These are phyloP conservation scores for Phytopythium montanum DNA, from an alignment of 352 stramenopile species.

Conservation along the genomic window DNA sequence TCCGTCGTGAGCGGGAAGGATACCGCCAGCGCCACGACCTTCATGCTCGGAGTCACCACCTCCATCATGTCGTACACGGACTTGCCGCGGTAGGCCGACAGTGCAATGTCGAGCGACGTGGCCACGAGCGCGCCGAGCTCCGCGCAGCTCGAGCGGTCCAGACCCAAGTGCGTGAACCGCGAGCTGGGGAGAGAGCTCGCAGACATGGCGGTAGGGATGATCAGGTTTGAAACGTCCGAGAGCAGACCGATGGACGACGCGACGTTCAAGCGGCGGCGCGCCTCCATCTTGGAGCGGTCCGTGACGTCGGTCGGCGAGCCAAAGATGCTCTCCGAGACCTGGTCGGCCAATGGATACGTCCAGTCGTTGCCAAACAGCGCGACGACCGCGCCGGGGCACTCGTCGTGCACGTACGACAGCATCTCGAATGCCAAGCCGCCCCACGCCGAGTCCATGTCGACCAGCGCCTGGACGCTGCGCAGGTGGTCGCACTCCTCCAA, in stretches of 20 bases:
- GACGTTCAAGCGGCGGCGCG: conserved; percentile 58
- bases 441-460: conserved; percentile 84
- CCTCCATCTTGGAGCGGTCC: conserved; percentile 60
- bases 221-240: conserved; percentile 46
- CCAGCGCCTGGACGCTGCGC: conserved; percentile 53
- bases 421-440: conserved; percentile 68
- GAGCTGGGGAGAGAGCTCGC: conserved; percentile 19
- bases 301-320: conserved; percentile 23
- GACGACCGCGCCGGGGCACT: conserved; percentile 57
- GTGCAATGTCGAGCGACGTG: conserved; percentile 44
- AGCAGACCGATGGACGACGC: conserved; percentile 57
- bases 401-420: conserved; percentile 66
- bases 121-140: conserved; percentile 33
- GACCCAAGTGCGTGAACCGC: conserved; percentile 22
- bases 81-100: conserved; percentile 32
- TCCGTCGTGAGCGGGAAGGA: conserved; percentile 34
- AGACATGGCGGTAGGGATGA: conserved; percentile 56
- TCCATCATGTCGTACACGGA: conserved; percentile 44
- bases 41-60: conserved; percentile 46
- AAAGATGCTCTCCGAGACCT: conserved; percentile 42
- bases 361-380: conserved; percentile 70
- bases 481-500: conserved; percentile 73
- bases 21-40: conserved; percentile 47
- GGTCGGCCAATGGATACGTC: conserved; percentile 53
- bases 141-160: conserved; percentile 26